phyloP scores from a whole-genome alignment of 148 eudicot species.

The Euryodendron excelsum region DNA sequence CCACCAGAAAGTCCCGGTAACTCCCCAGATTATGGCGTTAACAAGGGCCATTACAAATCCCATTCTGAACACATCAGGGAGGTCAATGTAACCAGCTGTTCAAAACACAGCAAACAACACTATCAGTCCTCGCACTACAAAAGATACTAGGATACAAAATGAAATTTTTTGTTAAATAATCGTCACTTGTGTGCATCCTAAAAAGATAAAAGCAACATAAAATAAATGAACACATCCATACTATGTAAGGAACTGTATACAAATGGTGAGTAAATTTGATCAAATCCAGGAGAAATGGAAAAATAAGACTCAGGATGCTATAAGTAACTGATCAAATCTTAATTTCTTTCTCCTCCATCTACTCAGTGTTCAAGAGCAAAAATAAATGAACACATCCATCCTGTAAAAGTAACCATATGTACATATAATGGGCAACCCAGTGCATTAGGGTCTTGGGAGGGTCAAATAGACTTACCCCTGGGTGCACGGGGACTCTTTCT shows the following conservation, averaged over 20 bases:
- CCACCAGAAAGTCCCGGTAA: slow-evolving; percentile 87
- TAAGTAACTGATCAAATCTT: not conserved
- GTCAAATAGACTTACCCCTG: too few species aligned
- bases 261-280: too few species aligned
- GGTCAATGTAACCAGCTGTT: slow-evolving; percentile 94
- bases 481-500: too few species aligned
- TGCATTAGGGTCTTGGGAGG: too few species aligned
- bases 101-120: slow-evolving; percentile 1
- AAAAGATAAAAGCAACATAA: not conserved
- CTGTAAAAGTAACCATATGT: not conserved
- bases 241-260: too few species aligned
- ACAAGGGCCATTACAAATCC: slow-evolving; percentile 71
- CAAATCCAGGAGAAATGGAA: too few species aligned
- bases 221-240: not conserved
- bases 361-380: not conserved
- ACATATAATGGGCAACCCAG: too few species aligned
- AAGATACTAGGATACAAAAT: not conserved
- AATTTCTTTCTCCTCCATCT: not conserved
- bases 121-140: slow-evolving; percentile 8
- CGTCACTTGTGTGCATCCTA: not conserved
- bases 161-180: not conserved
- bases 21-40: slow-evolving; percentile 69
- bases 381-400: not conserved
- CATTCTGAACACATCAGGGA: slow-evolving; percentile 75
- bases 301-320: not conserved